Evolutionary conservation across 2,329 filamentous ascomycete species (phyloP), one percentile per base, ranked within the genome.

Genomic region (Fusarium nanum): DNA sequence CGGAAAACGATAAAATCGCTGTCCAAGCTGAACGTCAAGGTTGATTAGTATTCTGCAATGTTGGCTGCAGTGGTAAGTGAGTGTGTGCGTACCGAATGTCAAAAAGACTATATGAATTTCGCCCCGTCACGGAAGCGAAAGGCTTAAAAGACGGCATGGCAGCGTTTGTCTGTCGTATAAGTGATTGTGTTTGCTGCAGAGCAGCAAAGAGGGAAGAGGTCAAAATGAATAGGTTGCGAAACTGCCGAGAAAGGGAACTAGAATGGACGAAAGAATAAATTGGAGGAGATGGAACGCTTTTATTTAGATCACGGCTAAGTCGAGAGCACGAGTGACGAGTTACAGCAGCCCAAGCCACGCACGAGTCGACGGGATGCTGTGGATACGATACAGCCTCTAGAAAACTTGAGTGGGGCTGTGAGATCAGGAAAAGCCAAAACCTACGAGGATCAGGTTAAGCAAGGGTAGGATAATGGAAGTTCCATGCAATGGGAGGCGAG

Each of bases 1-100:
- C 92, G 90, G 68, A 96, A 91, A 30, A 95, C 90, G 63, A 95
- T 88, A 60, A 94, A 92, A 75, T 93, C 90, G 75, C 91, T 91
- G 55, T 94, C 91, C 64, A 94, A 86, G 55, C 92, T 94, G 75
- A 20, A 41, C 18, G 22, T 4, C 28, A 44, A 49, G 45, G 20
- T 34, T 25, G 50, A 40, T 73, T 47, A 73, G 65, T 28, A 55
- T 18, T 14, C 13, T 18, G 16, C 4, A 11, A 37, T 37, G 20
- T 18, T 20, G 54, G 30, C 30, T 42, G 37, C 23, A 56, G 40
- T 28, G 44, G 13, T 53, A 23, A 64, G 30, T 56, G 23, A 64
- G 25, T 27, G 20, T 48, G 28, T 22, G 75, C 85, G 72, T 79
- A 88, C 86, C 87, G 84, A 70, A 89, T 87, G 73, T 88, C 86